Evolutionary conservation across 78 protist genomes (phyloP), one percentile per base, ranked within the genome.

Genomic region (Andalucia godoyi): DNA sequence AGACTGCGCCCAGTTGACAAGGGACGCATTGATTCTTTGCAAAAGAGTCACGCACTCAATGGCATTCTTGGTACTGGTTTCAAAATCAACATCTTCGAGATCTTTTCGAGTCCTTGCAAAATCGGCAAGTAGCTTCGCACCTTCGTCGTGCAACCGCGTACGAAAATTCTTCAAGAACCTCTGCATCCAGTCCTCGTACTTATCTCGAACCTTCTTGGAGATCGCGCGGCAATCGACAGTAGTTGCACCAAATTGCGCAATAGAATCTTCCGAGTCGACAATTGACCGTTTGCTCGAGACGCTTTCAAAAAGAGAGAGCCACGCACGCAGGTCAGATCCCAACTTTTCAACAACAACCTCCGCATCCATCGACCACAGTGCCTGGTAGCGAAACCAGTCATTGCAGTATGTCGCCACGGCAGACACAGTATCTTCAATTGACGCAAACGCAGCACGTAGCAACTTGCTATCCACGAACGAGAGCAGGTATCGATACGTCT

Each of bases 291-390:
- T 51, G 81, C 54, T 64, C 21, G 75, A 84, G 34, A 86, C 67
- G 46, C 80, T 76, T 8, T 39, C 47, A 17, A 86, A 70, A 2
- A 80, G 58, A 6, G 40, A 36, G 40, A 57, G 76, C 97, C 97
- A 91, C 12, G 37, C 32, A 30, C 34, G 52, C 29, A 89, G 42
- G 39, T 91, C 92, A 30, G 66, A 74, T 18, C 95, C 91, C 9
- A 91, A 81, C n/a, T 37, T 41, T 32, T 38, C 36, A 27, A 45
- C 38, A 30, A 89, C 83, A 6, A 33, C 34, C 3, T 55, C 58
- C 13, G 80, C 49, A 30, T 87, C 84, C 85, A 88, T 49, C 51
- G 85, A 94, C 97, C 97, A 93, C 41, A 93, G 86, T 46, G 90
- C 72, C 60, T 93, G 97, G 72, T 88, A 93, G 45, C 71, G 81